Evolutionary conservation across 345 rosid species (phyloP), one percentile per base, ranked within the genome.

Genomic region (Hevea brasiliensis): DNA sequence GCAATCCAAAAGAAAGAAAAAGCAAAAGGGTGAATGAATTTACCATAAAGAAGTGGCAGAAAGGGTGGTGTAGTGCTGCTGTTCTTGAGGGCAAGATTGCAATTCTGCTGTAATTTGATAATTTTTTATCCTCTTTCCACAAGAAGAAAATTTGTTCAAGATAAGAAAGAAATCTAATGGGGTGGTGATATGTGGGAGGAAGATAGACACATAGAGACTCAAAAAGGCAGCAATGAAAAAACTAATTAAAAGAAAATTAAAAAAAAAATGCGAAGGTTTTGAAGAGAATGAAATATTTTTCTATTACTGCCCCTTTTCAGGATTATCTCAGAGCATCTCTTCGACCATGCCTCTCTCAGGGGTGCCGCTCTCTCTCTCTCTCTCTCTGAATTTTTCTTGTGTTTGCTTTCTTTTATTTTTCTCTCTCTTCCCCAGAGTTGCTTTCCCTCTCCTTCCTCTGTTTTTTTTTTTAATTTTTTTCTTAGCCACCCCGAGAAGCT

Each of bases 301-400:
- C 83, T 77, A 74, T 74, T 79, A 77, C 89, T 85, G 88, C 88
- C 90, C 74, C 76, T 68, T 80, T 68, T 70, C 79, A 69, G 80
- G 90, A 91, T 89, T 91, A 89, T 86, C 87, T 88, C 87, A 87
- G 92, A 88, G 89, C 81, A 78, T 85, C 86, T 32, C 91, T 81
- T 82, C 89, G 89, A 84, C 88, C 88, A 85, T 48, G 67, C 82
- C 83, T 82, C 77, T 75, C 81, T 79, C 74, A 67, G 48, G 75
- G 63, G 42, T 75, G 50, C 37, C 58, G 54, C 70, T 63, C 60
- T 65, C 72, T 61, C 67, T 74, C 72, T 67, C 64, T 68, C 37
- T 32, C 37, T 32, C 37, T 32, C 37, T 32, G 37, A 32, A 32
- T 32, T 32, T 32, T 32, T 32, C 37, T 32, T 4, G 37, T 32